These are phyloP conservation scores for Fusarium sterilihyphosum DNA, from an alignment of 2,329 filamentous ascomycete genomes.

Conservation along the genomic window DNA sequence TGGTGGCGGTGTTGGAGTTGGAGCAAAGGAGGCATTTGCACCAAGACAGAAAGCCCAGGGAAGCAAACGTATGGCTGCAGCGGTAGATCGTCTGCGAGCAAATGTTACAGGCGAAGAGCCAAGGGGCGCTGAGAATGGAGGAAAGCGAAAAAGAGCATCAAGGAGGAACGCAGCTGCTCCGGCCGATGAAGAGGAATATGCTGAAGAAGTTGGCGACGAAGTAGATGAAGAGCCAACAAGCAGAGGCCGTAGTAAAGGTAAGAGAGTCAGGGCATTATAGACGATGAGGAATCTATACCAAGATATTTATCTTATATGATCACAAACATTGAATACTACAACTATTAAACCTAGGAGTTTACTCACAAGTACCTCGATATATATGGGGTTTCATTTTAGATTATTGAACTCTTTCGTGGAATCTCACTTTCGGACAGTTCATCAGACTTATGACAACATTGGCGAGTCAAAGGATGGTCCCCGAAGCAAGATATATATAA, in stretches of 20 bases:
- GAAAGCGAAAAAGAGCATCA: slow-evolving; percentile 39
- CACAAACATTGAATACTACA: not conserved
- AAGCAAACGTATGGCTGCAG: slow-evolving; percentile 80
- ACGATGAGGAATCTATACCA: not conserved
- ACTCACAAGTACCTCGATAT: not conserved
- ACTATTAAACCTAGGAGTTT: not conserved
- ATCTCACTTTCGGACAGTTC: not conserved
- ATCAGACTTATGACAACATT: not conserved
- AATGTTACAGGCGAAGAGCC: slow-evolving; percentile 40
- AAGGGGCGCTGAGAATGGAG: slow-evolving; percentile 1
- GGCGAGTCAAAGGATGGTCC: not conserved
- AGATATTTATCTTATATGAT: not conserved
- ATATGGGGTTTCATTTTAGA: not conserved
- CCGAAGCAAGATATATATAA: not conserved
- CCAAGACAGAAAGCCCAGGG: slow-evolving; percentile 72
- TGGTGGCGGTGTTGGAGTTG: slow-evolving; percentile 75
- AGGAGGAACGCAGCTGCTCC: slow-evolving; percentile 26
- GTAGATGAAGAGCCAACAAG: slow-evolving; percentile 5
- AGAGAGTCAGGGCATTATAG: slow-evolving; percentile 36
- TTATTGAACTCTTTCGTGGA: not conserved
- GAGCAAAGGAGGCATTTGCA: slow-evolving; percentile 73
- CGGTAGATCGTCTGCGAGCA: slow-evolving; percentile 72
- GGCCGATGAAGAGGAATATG: slow-evolving; percentile 28
- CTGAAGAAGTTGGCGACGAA: slow-evolving; percentile 25
- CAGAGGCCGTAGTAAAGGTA: slow-evolving; percentile 23